Evolutionary conservation across 2,329 filamentous ascomycete genomes (phyloP).

Genomic region (Geosmithia flava): DNA sequence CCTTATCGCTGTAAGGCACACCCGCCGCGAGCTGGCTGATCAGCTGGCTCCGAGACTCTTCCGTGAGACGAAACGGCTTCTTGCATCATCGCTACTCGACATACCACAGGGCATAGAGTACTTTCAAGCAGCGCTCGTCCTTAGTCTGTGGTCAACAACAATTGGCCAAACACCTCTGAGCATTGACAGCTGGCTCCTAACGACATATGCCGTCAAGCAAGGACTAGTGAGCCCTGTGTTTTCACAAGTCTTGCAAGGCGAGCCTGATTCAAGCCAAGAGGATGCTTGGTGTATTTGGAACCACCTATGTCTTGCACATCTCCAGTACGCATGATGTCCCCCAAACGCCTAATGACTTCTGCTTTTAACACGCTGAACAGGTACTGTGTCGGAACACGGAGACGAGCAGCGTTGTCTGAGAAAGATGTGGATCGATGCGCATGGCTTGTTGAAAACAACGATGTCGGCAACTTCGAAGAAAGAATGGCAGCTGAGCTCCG

Average conservation of each 20-base stretch:
- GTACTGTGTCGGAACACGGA: constrained; percentile 13
- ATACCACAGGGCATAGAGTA: constrained; percentile 9
- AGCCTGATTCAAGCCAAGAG: not conserved
- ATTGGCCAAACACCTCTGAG: constrained; percentile 12
- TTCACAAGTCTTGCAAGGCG: not conserved
- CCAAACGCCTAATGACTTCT: not conserved
- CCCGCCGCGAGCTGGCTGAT: constrained; percentile 9
- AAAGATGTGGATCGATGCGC: constrained; percentile 9
- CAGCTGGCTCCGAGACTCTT: constrained; percentile 10
- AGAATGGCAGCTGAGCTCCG: constrained; percentile 14
- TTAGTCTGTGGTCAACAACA: constrained; percentile 14
- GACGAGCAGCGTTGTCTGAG: constrained; percentile 8
- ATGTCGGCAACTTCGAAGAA: constrained; percentile 10
- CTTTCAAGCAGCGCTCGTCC: constrained; percentile 11
- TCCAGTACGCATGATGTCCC: constrained; percentile 8
- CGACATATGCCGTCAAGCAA: constrained; percentile 12
- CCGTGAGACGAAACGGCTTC: constrained; percentile 9
- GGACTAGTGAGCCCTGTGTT: constrained; percentile 10
- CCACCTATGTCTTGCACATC: constrained; percentile 12
- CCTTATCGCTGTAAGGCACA: constrained; percentile 12
- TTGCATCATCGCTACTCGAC: constrained; percentile 5
- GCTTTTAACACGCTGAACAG: constrained; percentile 1
- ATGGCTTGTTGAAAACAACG: constrained; percentile 3
- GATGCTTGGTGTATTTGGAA: constrained; percentile 14
- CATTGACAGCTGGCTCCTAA: constrained; percentile 14